Evolutionary conservation across 768 basidiomycete species (phyloP), one percentile per base, ranked within the genome.

Genomic region (Russula sp.): DNA sequence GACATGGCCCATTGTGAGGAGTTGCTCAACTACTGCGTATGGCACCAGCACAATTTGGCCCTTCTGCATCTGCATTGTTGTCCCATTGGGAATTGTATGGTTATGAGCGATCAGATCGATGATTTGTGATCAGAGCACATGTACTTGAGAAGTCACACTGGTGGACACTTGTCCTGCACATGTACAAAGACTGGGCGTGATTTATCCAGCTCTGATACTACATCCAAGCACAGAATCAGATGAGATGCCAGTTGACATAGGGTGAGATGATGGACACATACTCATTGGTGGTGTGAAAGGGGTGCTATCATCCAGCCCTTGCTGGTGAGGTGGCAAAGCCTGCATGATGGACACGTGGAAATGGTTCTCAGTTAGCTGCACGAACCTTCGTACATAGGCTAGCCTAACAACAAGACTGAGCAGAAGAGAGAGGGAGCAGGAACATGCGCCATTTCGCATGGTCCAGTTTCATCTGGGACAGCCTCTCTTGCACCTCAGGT

Each of bases 401-500:
- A 63, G 37, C 8, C 35, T 5, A 56, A 54, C 18, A 22, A 22
- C 0, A 31, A 1, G 10, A 32, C 52, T 3, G 22, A 27, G 44
- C 34, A 57, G 5, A 10, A 22, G n/a, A 57, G 9, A 32, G 20
- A 42, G 57, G 3, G 13, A 22, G n/a, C 53, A 10, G 40, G 20
- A 34, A 61, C 11, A 4, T 57, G 27, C 61, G 87, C 91, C 86
- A 80, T 70, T 82, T 84, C 5, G 92, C 91, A 75, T 95, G 83
- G 51, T 86, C 83, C 18, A 91, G 81, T 73, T 98, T 95, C n/a
- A 86, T 86, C 51, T 86, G 84, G 0, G 94, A 94, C 51, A 98
- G 75, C 37, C 85, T 81, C n/a, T 80, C 82, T 69, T 95, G 93
- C 2, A 89, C 73, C 9, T 85, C 84, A 0, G 84, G 85, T 31